Evolutionary conservation across 345 rosid species (phyloP).

Genomic region (thale cress (Arabidopsis thaliana)): TAIR10.1 NC_003074.8:2415501-2416000

Average conservation of each 20-base stretch:
- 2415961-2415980: conserved; percentile 30
- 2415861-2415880: conserved; percentile 52
- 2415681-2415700: conserved; percentile 1
- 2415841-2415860: conserved; percentile 58
- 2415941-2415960: conserved; percentile 34
- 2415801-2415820: conserved; percentile 82
- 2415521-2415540: background rate
- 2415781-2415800: conserved; percentile 90
- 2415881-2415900: conserved; percentile 39
- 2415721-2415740: background rate
- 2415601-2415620: conserved; percentile 74
- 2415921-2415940: conserved; percentile 30
- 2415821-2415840: conserved; percentile 70
- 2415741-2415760: conserved; percentile 50
- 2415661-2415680: conserved; percentile 11
- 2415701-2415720: background rate
- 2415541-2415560: conserved; percentile 62
- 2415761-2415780: conserved; percentile 79
- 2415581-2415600: conserved; percentile 71
- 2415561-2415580: conserved; percentile 63
- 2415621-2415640: conserved; percentile 10
- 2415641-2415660: conserved; percentile 18
- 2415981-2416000: conserved; percentile 35
- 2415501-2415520: background rate
- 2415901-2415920: conserved; percentile 33